These are phyloP conservation scores for Xylaria longipes DNA, from an alignment of 495 filamentous ascomycete species.

Conservation along the genomic window DNA sequence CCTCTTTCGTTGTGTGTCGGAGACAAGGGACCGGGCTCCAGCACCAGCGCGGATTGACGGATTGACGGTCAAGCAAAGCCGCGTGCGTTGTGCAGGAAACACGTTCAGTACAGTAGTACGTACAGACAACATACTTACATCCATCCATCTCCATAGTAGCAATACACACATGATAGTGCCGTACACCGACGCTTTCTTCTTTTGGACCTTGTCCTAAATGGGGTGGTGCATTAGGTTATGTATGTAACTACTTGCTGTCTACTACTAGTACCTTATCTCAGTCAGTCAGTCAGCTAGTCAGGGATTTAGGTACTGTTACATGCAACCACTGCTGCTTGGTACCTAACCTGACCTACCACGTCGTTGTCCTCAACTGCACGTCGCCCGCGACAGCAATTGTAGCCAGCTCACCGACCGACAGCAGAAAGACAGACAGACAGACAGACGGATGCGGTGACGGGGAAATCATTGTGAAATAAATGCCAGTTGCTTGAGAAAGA, in stretches of 20 bases:
- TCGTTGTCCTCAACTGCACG: slow-evolving; percentile 27
- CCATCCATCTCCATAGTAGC: neutral
- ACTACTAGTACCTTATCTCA: slow-evolving; percentile 19
- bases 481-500: neutral
- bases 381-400: slow-evolving; percentile 22
- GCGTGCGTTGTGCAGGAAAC: slow-evolving; percentile 28
- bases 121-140: neutral
- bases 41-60: slow-evolving; percentile 22
- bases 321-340: slow-evolving; percentile 24
- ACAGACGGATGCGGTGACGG: neutral
- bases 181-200: slow-evolving; percentile 28
- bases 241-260: neutral
- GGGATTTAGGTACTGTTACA: slow-evolving; percentile 25
- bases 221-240: slow-evolving; percentile 9
- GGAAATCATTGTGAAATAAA: neutral
- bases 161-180: neutral
- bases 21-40: slow-evolving; percentile 29
- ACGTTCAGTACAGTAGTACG: slow-evolving; percentile 22
- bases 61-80: slow-evolving; percentile 28
- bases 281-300: slow-evolving; percentile 5
- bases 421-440: neutral
- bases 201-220: slow-evolving; percentile 22
- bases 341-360: slow-evolving; percentile 29
- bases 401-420: slow-evolving; percentile 29
- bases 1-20: slow-evolving; percentile 20